Conservation (phyloP, 306 rosid species). For the Castanea crenata region DNA sequence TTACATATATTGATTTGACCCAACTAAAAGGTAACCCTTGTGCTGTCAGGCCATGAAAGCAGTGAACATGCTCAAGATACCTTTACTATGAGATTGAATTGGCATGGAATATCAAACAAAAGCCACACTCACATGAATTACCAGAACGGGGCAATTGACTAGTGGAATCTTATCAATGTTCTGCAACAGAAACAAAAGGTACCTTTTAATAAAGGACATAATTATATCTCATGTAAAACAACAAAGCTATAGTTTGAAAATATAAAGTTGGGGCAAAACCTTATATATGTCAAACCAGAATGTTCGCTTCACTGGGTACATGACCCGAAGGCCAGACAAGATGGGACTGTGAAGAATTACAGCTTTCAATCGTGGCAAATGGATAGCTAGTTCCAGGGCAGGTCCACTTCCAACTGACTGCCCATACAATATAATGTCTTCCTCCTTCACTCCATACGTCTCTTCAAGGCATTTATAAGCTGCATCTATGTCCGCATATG, state of each 20-base stretch:
- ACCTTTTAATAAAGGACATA: not conserved
- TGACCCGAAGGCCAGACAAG: constrained; percentile 63
- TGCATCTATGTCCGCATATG: constrained; percentile 72
- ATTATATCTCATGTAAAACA: not conserved
- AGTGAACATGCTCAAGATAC: not conserved
- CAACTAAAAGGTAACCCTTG: not conserved
- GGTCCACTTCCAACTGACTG: constrained; percentile 80
- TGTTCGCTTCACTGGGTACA: constrained; percentile 60
- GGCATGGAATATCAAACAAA: not conserved
- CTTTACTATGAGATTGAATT: not conserved
- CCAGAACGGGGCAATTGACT: constrained; percentile 55
- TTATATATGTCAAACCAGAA: constrained; percentile 76
- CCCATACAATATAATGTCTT: constrained; percentile 54
- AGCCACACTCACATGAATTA: constrained; percentile 56
- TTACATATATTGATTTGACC: not conserved
- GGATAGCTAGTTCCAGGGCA: constrained; percentile 50
- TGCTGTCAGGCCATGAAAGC: not conserved
- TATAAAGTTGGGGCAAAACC: constrained; percentile 26
- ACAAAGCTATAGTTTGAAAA: not conserved
- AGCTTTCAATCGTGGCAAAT: constrained; percentile 52
- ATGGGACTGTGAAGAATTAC: constrained; percentile 63
- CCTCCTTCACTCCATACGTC: constrained; percentile 58
- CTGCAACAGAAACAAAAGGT: constrained; percentile 32
- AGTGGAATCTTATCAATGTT: constrained; percentile 62
- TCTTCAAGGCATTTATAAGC: constrained; percentile 57